These are phyloP conservation scores for Macrolepiota fuliginosa DNA, from an alignment of 768 basidiomycete species.

Conservation along the genomic window DNA sequence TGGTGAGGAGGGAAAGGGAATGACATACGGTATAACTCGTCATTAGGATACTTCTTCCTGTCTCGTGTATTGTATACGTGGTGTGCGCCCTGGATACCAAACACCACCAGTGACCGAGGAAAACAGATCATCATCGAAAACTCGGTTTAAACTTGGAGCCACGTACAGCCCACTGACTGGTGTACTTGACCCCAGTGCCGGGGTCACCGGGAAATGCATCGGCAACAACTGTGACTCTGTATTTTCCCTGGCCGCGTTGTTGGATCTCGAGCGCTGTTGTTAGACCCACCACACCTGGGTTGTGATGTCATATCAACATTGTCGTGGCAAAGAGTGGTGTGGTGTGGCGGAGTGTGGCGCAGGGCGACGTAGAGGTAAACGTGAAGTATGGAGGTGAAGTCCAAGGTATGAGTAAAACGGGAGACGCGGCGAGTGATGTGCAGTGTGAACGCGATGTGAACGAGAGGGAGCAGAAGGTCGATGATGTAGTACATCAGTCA, in stretches of 20 bases:
- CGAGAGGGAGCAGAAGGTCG: too few species aligned
- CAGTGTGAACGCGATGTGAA: too few species aligned
- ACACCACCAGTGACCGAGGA: neutral
- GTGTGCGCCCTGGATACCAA: conserved; percentile 54
- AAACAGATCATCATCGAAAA: neutral
- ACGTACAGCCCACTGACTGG: conserved; percentile 81
- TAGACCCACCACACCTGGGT: conserved; percentile 71
- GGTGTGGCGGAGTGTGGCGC: too few species aligned
- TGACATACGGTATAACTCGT: conserved; percentile 9
- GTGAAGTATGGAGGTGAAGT: too few species aligned
- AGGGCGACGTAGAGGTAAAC: too few species aligned
- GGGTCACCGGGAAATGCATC: conserved; percentile 72
- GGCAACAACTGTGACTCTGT: conserved; percentile 67
- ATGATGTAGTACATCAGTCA: too few species aligned
- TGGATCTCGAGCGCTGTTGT: conserved; percentile 74
- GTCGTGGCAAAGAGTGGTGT: too few species aligned
- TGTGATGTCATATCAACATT: too few species aligned
- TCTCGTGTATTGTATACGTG: conserved; percentile 56
- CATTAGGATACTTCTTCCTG: conserved; percentile 6
- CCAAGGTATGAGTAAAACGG: too few species aligned
- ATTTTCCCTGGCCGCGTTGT: conserved; percentile 44
- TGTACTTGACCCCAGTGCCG: conserved; percentile 64
- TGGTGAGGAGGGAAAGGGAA: too few species aligned
- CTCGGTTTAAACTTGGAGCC: neutral
- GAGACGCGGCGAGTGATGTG: too few species aligned